Base-by-base conservation (phyloP, 108 stramenopile species). In the Nitzschia sp. region DNA sequence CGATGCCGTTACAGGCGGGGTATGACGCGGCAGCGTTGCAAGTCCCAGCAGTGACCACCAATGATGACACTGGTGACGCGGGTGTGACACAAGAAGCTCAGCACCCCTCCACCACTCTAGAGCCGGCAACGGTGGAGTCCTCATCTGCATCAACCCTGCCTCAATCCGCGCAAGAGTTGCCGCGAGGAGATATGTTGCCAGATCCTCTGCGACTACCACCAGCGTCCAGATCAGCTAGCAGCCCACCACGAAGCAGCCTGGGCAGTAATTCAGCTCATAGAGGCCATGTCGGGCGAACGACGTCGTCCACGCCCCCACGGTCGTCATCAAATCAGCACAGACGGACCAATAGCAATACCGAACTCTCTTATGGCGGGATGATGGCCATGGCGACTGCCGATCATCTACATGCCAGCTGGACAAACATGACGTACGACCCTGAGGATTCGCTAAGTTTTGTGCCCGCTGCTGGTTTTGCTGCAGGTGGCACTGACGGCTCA, bases 371-470 rank as follows among this genome's bases (percentile, higher is more conserved):
- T 34, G 27, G 25, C 0, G n/a, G n/a, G n/a, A 51, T 51, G 32
- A 23, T 66, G n/a, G 28, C 64, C 1, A n/a, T 53, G 17, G 48
- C 46, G 47, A 46, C 38, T 31, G 64, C 64, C 26, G 45, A 49
- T 53, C 28, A 26, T 45, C 54, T 67, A 0, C 66, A 67, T 8
- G 66, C 66, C 5, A 67, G 66, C 32, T 67, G 66, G 66, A 67
- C 54, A 15, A 67, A 54, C 27, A 17, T 34, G 3, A 15, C 19
- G n/a, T 19, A 8, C 6, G 29, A 59, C 33, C 58, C 27, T 1
- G 58, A 59, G 2, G 58, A 59, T 59, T 32, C 58, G 32, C 58
- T 59, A 0, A 32, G 30, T 8, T 59, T 32, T 59, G 17, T 25
- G 31, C 8, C 28, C 4, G 6, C 51, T n/a, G 51, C 51, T n/a